Percentiles rank a stretch among this genome's conserved stretches.
phyloP scores from a whole-genome alignment of 176 grass and related monocot genomes.

The Musa acuminata region DNA sequence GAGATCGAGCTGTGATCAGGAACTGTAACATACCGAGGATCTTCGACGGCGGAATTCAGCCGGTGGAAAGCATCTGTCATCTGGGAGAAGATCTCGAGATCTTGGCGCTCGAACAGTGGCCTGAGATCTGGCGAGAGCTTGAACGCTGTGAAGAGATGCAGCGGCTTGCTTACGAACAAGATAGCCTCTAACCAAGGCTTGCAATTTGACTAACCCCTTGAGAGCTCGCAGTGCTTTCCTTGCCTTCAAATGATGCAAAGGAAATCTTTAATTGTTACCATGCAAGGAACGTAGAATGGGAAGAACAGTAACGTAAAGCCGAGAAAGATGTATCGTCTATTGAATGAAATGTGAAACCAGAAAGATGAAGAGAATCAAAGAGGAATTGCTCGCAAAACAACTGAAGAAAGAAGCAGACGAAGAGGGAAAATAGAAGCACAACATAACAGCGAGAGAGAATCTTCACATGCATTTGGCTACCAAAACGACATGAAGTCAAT shows the following conservation, averaged over 20 bases:
- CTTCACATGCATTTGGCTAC: background rate
- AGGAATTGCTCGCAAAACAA: background rate
- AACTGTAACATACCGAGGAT: constrained; percentile 47
- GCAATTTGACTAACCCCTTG: constrained; percentile 85
- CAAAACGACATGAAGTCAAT: constrained; percentile 2
- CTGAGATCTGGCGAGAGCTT: constrained; percentile 74
- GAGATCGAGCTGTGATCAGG: background rate
- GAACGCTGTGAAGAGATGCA: constrained; percentile 74
- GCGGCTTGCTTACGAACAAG: constrained; percentile 67
- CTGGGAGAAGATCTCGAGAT: constrained; percentile 21
- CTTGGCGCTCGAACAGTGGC: constrained; percentile 62
- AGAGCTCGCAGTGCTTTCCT: constrained; percentile 85
- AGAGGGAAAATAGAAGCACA: too few relatives aligned
- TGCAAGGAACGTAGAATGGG: too few relatives aligned
- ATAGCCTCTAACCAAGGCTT: constrained; percentile 83
- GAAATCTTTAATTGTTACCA: constrained; percentile 31
- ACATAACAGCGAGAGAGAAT: constrained; percentile 2
- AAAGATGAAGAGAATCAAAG: too few relatives aligned
- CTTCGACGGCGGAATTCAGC: constrained; percentile 43
- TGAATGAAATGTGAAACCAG: too few relatives aligned
- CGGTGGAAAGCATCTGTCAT: constrained; percentile 26
- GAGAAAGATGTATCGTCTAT: too few relatives aligned
- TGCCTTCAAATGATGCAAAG: constrained; percentile 31
- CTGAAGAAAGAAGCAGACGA: background rate
- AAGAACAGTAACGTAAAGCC: too few relatives aligned